phyloP scores from a whole-genome alignment of 257 asterid species.

The Solanum gracilifrons region DNA sequence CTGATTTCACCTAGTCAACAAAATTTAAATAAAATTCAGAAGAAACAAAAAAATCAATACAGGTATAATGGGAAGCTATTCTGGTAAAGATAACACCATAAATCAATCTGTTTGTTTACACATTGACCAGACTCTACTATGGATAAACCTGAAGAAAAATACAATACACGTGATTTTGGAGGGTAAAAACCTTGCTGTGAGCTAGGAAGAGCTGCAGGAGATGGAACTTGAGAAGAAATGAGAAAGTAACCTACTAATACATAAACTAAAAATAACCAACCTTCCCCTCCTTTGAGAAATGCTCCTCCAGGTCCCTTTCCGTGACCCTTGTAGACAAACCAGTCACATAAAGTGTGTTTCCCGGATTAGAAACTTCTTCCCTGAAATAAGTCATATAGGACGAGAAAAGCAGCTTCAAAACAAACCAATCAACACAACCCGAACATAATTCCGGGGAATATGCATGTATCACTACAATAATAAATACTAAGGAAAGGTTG shows the following conservation, averaged over 20 bases:
- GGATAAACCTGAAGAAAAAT: neutral
- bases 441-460: neutral
- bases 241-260: neutral
- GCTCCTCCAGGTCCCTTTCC: constrained; percentile 26
- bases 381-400: neutral
- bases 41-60: neutral
- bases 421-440: neutral
- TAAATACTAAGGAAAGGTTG: neutral
- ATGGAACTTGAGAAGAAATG: neutral
- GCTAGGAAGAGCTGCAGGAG: neutral
- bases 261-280: neutral
- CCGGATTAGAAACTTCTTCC: constrained; percentile 18
- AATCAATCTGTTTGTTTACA: neutral
- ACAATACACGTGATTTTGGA: neutral
- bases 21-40: neutral
- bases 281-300: constrained; percentile 28
- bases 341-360: constrained; percentile 33
- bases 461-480: neutral
- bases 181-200: neutral
- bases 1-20: constrained; percentile 1
- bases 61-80: neutral
- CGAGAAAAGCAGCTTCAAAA: neutral
- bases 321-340: constrained; percentile 32
- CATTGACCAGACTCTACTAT: neutral
- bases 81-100: neutral